These are phyloP conservation scores for Paramecium caudatum DNA, from an alignment of 73 alveolate genomes.

Conservation along the genomic window DNA sequence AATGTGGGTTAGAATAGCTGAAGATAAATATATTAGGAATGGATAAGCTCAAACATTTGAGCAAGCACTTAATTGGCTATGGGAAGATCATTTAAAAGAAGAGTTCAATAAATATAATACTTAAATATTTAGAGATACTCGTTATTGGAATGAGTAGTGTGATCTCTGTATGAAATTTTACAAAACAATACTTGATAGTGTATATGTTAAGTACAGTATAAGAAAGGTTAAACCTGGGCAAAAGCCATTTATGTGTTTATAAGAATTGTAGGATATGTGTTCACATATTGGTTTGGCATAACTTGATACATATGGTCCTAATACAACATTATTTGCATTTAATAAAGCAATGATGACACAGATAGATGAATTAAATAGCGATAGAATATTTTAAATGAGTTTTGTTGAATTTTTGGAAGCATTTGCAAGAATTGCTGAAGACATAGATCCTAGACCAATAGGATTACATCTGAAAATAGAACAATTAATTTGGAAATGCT, in stretches of 20 bases:
- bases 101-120: conserved; percentile 42
- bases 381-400: conserved; percentile 80
- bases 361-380: conserved; percentile 81
- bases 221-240: conserved; percentile 90
- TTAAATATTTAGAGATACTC: conserved; percentile 77
- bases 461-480: conserved; percentile 49
- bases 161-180: conserved; percentile 64
- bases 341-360: conserved; percentile 84
- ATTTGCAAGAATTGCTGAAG: conserved; percentile 65
- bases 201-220: neutral
- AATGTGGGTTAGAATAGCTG: conserved; percentile 74
- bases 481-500: conserved; percentile 31
- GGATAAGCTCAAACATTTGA: conserved; percentile 50
- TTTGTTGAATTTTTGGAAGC: conserved; percentile 59
- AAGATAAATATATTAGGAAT: conserved; percentile 64
- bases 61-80: conserved; percentile 76
- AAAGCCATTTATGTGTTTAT: conserved; percentile 77
- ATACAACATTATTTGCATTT: conserved; percentile 76
- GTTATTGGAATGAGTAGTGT: conserved; percentile 58
- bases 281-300: conserved; percentile 65
- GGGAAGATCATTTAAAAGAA: conserved; percentile 65
- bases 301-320: conserved; percentile 74
- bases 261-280: conserved; percentile 75
- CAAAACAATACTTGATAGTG: conserved; percentile 3
- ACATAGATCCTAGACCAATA: conserved; percentile 33